Evolutionary conservation across 2,329 filamentous ascomycete genomes (phyloP).

Genomic region (Aspergillus viridinutans): DNA sequence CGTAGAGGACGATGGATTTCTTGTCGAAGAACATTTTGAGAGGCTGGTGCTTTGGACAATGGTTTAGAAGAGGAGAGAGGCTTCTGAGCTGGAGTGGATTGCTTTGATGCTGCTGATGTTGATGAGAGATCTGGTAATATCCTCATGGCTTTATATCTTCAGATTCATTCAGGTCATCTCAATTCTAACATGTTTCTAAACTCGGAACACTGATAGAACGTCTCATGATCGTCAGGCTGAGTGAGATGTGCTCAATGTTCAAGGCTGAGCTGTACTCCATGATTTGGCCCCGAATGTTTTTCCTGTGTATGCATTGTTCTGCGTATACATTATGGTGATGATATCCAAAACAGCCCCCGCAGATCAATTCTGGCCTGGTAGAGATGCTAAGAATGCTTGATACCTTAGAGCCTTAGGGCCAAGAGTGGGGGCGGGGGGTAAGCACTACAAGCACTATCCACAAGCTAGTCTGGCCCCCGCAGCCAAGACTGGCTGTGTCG

Average conservation of each 20-base stretch:
- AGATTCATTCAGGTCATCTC: background rate
- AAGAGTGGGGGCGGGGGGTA: conserved; percentile 1
- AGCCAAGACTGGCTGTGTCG: background rate
- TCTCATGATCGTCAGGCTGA: background rate
- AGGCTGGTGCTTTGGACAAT: background rate
- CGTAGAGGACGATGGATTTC: conserved; percentile 10
- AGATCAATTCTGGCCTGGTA: background rate
- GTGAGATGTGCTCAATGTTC: background rate
- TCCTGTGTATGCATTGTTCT: background rate
- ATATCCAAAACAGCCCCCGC: background rate
- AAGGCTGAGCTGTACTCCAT: background rate
- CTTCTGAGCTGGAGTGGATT: background rate
- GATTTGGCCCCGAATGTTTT: background rate
- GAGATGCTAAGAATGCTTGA: background rate
- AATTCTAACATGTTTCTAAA: background rate
- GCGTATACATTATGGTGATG: background rate
- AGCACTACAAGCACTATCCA: conserved; percentile 1
- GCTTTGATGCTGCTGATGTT: background rate
- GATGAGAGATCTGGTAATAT: background rate
- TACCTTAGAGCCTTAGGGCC: background rate
- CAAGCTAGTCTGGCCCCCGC: conserved; percentile 1
- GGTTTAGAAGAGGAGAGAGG: background rate
- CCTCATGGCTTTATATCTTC: background rate
- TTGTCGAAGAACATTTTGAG: conserved; percentile 8
- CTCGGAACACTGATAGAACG: background rate